Base-by-base conservation (phyloP, 2,329 filamentous ascomycete genomes). In the Amesomyces nigricolor region DNA sequence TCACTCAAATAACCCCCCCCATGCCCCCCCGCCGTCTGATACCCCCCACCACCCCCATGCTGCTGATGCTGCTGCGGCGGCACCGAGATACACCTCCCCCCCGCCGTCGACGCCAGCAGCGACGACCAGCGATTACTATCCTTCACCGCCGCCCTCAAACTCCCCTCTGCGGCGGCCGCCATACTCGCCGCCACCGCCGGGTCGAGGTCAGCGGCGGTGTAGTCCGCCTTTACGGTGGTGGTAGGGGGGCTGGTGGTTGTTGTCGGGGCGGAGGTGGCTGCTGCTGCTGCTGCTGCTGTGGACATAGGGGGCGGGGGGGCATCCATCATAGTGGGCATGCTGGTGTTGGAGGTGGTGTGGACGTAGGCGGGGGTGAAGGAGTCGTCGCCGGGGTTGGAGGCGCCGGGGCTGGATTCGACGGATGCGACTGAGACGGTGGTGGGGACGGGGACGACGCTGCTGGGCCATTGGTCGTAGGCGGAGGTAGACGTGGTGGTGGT, bases 391-490 rank as follows among this genome's bases (percentile, higher is more conserved):
- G 39, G 45, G 9, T 19, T 50, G 7, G 50, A 57, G 14, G 45
- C 40, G 2, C 54, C 42, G 2, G 54, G 54, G 32, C 50, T 57
- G 13, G 54, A 57, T 10, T 39, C 50, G 16, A 53, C 45, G 30
- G 54, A 57, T 11, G 49, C 22, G 11, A 43, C 45, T 11, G 40
- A 26, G 26, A 19, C 54, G 17, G 45, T 16, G 10, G 54, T 40
- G 3, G 54, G 35, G n/a, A 52, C 46, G 8, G 54, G 54, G 26
- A 57, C 54, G 37, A 53, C 54, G 46, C 46, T 47, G 46, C 50
- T 57, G 11, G 49, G 54, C 54, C 54, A 57, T 14, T 57, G 54
- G 45, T 53, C 50, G 40, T 57, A 57, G 4, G 46, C 39, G 4
- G 32, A 35, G 32, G 32, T 10, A 2, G 32, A 10, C 4, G 32